Evolutionary conservation across 2,329 filamentous ascomycete genomes (phyloP).

Genomic region (Colletotrichum filicis): DNA sequence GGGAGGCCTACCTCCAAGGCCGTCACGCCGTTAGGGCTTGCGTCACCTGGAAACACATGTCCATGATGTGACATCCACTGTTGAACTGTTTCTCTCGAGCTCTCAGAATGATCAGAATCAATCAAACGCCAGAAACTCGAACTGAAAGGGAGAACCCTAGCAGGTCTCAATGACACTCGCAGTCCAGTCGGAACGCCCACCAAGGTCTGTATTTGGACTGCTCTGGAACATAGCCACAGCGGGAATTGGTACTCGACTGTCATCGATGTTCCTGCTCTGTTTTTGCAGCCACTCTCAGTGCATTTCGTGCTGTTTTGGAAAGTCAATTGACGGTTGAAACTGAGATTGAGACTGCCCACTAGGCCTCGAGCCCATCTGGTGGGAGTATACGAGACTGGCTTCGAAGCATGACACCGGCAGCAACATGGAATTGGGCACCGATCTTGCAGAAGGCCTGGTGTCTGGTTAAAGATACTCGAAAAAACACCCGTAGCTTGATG

Average conservation of each 20-base stretch:
- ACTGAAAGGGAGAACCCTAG: rapidly evolving
- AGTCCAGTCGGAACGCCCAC: not conserved
- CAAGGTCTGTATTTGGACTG: not conserved
- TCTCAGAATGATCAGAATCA: rapidly evolving
- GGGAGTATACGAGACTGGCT: not conserved
- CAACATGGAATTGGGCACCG: not conserved
- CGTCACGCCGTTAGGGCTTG: rapidly evolving
- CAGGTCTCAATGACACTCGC: not conserved
- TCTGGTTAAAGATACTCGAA: not conserved
- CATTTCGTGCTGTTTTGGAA: not conserved
- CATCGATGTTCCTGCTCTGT: rapidly evolving
- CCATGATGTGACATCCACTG: not conserved
- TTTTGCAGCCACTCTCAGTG: not conserved
- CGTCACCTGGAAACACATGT: rapidly evolving
- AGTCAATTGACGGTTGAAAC: not conserved
- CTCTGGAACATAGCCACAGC: not conserved
- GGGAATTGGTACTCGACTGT: not conserved
- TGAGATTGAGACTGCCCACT: not conserved
- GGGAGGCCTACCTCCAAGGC: not conserved
- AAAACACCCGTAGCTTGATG: no score
- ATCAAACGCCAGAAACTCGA: rapidly evolving
- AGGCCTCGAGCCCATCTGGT: not conserved
- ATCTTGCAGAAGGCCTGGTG: not conserved
- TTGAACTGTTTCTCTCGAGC: rapidly evolving
- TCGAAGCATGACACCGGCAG: constrained; percentile 4